These are phyloP conservation scores for Blastobotrys attinorum DNA, from an alignment of 805 yeast species.

Conservation along the genomic window DNA sequence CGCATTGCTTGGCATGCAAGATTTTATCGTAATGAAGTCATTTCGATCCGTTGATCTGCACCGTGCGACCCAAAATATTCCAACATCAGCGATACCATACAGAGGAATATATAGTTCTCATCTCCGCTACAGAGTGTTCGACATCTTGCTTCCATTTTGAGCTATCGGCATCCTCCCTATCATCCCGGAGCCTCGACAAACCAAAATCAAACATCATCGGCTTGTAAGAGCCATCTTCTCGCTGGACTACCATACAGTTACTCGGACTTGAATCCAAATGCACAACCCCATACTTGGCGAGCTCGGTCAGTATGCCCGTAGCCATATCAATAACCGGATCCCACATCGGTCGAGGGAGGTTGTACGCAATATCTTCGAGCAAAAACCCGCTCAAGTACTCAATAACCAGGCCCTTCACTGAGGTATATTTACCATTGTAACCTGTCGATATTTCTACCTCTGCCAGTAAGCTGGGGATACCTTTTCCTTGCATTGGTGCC, in stretches of 20 bases:
- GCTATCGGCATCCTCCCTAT: too few species aligned
- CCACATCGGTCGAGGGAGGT: background rate
- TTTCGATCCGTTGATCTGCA: too few species aligned
- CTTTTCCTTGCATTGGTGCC: background rate
- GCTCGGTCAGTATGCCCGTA: background rate
- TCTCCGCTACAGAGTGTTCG: too few species aligned
- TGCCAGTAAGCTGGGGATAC: background rate
- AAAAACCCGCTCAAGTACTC: background rate
- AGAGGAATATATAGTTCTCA: too few species aligned
- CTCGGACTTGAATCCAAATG: background rate
- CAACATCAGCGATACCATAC: too few species aligned
- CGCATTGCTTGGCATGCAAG: too few species aligned
- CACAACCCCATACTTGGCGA: background rate
- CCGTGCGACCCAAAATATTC: too few species aligned
- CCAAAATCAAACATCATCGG: background rate
- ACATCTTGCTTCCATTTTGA: too few species aligned
- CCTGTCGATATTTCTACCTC: background rate
- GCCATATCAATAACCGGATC: background rate
- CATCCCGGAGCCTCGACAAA: background rate
- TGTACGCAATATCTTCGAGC: background rate
- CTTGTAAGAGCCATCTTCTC: too few species aligned
- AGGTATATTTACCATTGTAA: background rate
- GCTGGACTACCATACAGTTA: background rate
- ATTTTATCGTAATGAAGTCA: too few species aligned
- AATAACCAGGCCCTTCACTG: background rate